A percentile compares a stretch with the other conserved stretches of the same genome.
Conservation (phyloP, 1,284 basidiomycete genomes). For the Inonotus hispidus region DNA sequence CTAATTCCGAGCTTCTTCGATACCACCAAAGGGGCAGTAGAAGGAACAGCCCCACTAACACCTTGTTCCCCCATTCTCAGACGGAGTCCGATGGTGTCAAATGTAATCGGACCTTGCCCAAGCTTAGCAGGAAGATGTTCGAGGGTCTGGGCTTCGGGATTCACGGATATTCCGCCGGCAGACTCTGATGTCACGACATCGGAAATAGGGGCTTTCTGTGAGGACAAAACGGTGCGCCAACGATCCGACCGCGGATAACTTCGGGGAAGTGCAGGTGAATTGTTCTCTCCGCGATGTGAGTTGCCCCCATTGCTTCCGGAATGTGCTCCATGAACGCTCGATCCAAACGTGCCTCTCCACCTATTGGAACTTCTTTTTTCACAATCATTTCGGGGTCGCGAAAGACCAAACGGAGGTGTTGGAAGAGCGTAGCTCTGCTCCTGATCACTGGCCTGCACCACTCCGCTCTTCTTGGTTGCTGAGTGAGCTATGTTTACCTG, state of each 20-base stretch:
- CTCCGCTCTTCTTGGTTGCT: not conserved
- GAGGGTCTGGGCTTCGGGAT: not conserved
- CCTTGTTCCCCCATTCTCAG: not conserved
- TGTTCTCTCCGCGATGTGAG: constrained; percentile 2
- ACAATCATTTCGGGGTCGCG: not conserved
- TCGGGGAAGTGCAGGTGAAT: constrained; percentile 2
- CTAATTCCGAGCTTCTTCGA: not conserved
- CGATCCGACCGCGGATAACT: constrained; percentile 3
- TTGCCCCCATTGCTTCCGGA: constrained; percentile 5
- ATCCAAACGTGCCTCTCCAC: constrained; percentile 15
- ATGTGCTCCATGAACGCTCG: constrained; percentile 12
- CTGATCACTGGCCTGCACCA: not conserved
- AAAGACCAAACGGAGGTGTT: constrained; percentile 2
- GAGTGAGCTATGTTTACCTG: not conserved
- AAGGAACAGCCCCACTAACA: not conserved
- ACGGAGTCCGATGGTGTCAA: not conserved
- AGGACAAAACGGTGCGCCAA: constrained; percentile 6
- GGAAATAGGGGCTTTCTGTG: not conserved
- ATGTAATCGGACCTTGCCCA: not conserved
- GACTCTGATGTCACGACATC: not conserved
- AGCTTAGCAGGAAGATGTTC: not conserved
- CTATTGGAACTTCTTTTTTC: not conserved
- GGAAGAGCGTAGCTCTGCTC: constrained; percentile 6
- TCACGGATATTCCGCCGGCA: not conserved
- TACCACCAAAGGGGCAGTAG: not conserved